Evolutionary conservation across 2,329 filamentous ascomycete genomes (phyloP).

Genomic region (Penicillium sp.): DNA sequence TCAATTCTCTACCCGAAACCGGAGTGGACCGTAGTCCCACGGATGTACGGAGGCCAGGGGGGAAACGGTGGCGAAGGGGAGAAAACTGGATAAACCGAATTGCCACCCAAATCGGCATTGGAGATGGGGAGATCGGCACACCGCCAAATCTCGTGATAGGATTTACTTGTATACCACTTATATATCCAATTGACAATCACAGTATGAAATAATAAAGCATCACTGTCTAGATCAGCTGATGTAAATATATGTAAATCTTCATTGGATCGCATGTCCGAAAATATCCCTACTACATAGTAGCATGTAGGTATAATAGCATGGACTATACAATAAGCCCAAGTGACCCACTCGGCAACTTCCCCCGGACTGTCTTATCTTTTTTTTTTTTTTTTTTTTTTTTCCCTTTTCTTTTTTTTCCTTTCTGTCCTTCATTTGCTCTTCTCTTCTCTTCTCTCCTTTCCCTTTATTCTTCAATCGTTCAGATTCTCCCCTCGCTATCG

Average conservation of each 20-base stretch:
- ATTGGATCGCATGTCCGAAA: no score
- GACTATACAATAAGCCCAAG: neutral
- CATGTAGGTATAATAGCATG: no score
- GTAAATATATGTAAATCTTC: no score
- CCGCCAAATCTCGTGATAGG: neutral
- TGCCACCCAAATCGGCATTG: slow-evolving; percentile 9
- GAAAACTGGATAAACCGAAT: slow-evolving; percentile 5
- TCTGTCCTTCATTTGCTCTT: slow-evolving; percentile 9
- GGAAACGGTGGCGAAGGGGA: slow-evolving; percentile 2
- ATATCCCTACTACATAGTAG: no score
- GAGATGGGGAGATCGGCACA: slow-evolving; percentile 13
- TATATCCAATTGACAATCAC: neutral
- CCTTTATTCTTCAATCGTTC: neutral
- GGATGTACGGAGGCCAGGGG: no score
- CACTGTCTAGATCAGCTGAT: no score
- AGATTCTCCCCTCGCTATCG: neutral
- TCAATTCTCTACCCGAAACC: no score
- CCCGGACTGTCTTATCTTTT: slow-evolving; percentile 18
- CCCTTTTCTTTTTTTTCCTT: slow-evolving; percentile 11
- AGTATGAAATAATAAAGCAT: neutral
- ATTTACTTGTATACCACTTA: neutral
- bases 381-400: neutral
- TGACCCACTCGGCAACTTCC: slow-evolving; percentile 11
- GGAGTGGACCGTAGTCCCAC: no score
- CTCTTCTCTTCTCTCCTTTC: slow-evolving; percentile 4